phyloP scores from a whole-genome alignment of 805 yeast genomes.

The Kuraishia piskuri region DNA sequence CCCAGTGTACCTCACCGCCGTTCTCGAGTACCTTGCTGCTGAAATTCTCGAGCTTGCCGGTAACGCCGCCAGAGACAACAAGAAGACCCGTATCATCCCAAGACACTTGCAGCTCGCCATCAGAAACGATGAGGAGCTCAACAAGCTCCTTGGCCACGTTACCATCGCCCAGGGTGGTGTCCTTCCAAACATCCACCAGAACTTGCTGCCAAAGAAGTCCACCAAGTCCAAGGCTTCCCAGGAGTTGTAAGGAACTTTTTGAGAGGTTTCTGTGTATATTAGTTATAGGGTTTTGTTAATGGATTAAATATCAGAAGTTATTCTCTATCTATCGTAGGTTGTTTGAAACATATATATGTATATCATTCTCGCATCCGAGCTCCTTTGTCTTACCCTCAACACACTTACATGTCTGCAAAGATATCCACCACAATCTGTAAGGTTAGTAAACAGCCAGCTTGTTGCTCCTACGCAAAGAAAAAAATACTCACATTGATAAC shows the following conservation, averaged over 20 bases:
- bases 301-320: not conserved
- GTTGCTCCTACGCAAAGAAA: not conserved
- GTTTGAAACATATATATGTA: not conserved
- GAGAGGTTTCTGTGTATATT: not conserved
- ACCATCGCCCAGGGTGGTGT: conserved; percentile 99
- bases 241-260: conserved; percentile 34
- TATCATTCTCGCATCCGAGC: not conserved
- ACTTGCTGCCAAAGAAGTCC: conserved; percentile 64
- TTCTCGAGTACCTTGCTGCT: conserved; percentile 93
- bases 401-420: conserved; percentile 8
- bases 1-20: conserved; percentile 96
- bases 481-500: conserved; percentile 53
- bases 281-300: conserved; percentile 1
- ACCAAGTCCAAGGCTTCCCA: conserved; percentile 49
- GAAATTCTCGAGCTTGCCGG: conserved; percentile 98
- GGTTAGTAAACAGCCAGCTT: not conserved
- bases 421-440: conserved; percentile 23
- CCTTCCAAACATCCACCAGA: conserved; percentile 92
- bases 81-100: conserved; percentile 97
- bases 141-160: conserved; percentile 85
- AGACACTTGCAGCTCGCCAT: conserved; percentile 96
- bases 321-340: not conserved
- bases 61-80: conserved; percentile 97
- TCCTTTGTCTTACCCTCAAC: not conserved
- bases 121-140: conserved; percentile 97